Evolutionary conservation across 345 rosid genomes (phyloP).

Genomic region (Mercurialis annua): DNA sequence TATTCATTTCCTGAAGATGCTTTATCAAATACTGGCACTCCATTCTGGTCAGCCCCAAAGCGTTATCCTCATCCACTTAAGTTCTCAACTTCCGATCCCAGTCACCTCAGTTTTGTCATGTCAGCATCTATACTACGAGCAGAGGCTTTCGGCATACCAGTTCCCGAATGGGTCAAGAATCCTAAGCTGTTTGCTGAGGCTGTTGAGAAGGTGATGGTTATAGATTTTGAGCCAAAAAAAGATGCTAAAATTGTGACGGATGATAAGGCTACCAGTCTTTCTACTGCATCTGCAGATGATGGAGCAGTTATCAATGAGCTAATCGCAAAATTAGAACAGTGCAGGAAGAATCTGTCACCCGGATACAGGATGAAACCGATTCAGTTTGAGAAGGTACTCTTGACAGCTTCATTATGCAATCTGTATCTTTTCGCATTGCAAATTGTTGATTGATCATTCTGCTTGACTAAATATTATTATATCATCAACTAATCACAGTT

Average conservation of each 20-base stretch:
- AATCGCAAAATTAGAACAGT: conserved; percentile 57
- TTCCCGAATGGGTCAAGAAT: conserved; percentile 78
- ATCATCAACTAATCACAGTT: not conserved
- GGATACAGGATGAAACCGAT: conserved; percentile 84
- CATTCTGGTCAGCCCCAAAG: conserved; percentile 99
- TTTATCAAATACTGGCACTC: conserved; percentile 80
- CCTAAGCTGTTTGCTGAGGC: conserved; percentile 63
- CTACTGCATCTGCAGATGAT: conserved; percentile 83
- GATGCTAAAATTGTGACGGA: conserved; percentile 82
- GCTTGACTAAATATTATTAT: not conserved
- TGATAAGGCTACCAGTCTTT: conserved; percentile 80
- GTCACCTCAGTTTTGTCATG: conserved; percentile 65
- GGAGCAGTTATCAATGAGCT: conserved; percentile 68
- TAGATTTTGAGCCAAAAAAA: conserved; percentile 82
- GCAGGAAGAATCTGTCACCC: conserved; percentile 49
- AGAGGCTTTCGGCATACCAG: conserved; percentile 79
- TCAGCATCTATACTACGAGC: conserved; percentile 87
- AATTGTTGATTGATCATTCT: not conserved
- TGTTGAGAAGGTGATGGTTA: conserved; percentile 69
- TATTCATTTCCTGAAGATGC: conserved; percentile 97
- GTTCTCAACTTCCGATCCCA: conserved; percentile 60
- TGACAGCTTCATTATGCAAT: conserved; percentile 1
- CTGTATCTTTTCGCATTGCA: not conserved
- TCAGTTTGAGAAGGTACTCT: conserved; percentile 91
- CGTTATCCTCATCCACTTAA: conserved; percentile 83